These are phyloP conservation scores for Kluyveromyces dobzhanskii DNA, from an alignment of 805 yeast species.

Conservation along the genomic window DNA sequence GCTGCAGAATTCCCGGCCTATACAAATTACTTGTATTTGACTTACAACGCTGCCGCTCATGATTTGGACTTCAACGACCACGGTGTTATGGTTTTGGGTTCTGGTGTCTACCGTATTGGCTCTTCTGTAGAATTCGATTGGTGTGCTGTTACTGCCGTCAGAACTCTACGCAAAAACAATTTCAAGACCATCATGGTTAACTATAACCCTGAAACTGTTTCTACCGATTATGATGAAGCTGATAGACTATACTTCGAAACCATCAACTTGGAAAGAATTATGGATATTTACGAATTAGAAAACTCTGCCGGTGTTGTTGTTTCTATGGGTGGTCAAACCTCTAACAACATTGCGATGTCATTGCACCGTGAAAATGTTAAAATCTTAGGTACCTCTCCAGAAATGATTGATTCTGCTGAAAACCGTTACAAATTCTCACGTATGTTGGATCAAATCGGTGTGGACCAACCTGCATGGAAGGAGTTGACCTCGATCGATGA, in stretches of 20 bases:
- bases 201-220: conserved; percentile 97
- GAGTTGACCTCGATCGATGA: conserved; percentile 88
- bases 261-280: conserved; percentile 84
- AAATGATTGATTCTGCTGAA: conserved; percentile 97
- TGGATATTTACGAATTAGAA: conserved; percentile 92
- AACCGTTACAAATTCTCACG: conserved; percentile 96
- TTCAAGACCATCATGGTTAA: conserved; percentile 92
- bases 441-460: conserved; percentile 92
- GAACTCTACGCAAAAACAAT: conserved; percentile 82
- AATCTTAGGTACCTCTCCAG: conserved; percentile 94
- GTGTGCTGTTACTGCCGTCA: conserved; percentile 97
- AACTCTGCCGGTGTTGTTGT: conserved; percentile 85
- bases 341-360: conserved; percentile 90
- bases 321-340: conserved; percentile 98
- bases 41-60: conserved; percentile 84
- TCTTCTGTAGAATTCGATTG: conserved; percentile 98
- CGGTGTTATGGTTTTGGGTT: conserved; percentile 92
- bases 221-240: conserved; percentile 98
- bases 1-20: conserved; percentile 98
- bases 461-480: conserved; percentile 99
- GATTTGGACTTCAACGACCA: conserved; percentile 87
- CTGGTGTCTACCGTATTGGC: conserved; percentile 98
- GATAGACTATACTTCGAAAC: conserved; percentile 95
- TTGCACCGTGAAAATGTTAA: conserved; percentile 91
- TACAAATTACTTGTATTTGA: conserved; percentile 90